phyloP scores from a whole-genome alignment of 2,329 filamentous ascomycete genomes.

The Paradendryphiella salina region DNA sequence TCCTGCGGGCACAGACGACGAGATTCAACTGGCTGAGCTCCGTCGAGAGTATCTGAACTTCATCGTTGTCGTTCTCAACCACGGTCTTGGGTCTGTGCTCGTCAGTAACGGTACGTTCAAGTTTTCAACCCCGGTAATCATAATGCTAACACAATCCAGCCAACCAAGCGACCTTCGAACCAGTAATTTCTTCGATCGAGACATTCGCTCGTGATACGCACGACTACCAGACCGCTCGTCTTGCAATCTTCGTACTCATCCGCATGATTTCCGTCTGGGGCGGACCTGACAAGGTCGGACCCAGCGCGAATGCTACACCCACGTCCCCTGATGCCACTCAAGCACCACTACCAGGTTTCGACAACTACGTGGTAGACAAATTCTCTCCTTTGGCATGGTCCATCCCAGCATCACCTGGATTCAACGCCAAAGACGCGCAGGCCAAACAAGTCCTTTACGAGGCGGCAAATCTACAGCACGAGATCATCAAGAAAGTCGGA shows the following conservation, averaged over 20 bases:
- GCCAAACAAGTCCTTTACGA: constrained; percentile 85
- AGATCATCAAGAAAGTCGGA: constrained; percentile 88
- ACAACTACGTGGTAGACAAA: constrained; percentile 82
- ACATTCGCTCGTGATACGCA: constrained; percentile 77
- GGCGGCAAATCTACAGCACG: constrained; percentile 83
- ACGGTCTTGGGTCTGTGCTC: constrained; percentile 84
- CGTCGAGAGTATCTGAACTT: constrained; percentile 95
- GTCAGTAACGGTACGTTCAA: constrained; percentile 69
- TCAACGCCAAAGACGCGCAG: constrained; percentile 85
- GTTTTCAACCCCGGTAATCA: neutral
- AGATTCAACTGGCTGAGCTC: constrained; percentile 89
- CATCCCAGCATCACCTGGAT: constrained; percentile 75
- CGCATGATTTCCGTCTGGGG: constrained; percentile 90
- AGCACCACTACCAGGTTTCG: constrained; percentile 77
- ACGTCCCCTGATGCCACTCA: constrained; percentile 56
- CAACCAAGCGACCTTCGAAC: constrained; percentile 90
- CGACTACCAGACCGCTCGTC: constrained; percentile 66
- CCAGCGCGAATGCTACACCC: constrained; percentile 35
- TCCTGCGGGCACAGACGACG: constrained; percentile 89
- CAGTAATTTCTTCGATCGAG: constrained; percentile 81
- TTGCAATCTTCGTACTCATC: constrained; percentile 80
- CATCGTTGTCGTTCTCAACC: constrained; percentile 83
- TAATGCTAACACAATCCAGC: constrained; percentile 45
- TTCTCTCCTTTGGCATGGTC: constrained; percentile 93
- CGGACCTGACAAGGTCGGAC: constrained; percentile 67